These are phyloP conservation scores for Phaffia tasmanica DNA, from an alignment of 768 basidiomycete genomes.

Conservation along the genomic window DNA sequence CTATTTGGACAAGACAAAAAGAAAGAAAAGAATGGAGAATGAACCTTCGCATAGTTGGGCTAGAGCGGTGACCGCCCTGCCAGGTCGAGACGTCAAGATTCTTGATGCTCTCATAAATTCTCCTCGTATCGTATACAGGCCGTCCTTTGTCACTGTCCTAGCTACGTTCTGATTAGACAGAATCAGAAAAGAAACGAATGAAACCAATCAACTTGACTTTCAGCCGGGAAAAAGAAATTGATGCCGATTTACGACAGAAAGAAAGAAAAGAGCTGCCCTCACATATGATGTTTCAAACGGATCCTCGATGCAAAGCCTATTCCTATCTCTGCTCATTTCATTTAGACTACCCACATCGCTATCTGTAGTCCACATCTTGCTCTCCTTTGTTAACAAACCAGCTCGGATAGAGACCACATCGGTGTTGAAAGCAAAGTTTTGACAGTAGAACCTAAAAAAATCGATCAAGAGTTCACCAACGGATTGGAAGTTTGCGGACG, in stretches of 20 bases:
- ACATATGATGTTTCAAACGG: constrained; percentile 85
- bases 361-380: constrained; percentile 90
- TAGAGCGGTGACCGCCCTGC: constrained; percentile 67
- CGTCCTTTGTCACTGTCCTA: constrained; percentile 90
- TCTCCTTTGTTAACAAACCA: constrained; percentile 77
- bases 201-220: neutral
- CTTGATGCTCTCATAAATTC: constrained; percentile 95
- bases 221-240: neutral
- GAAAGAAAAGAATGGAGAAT: no score
- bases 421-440: constrained; percentile 83
- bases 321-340: constrained; percentile 58
- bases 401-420: constrained; percentile 83
- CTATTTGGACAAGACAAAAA: no score
- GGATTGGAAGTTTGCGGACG: constrained; percentile 79
- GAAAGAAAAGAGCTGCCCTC: neutral
- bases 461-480: constrained; percentile 93
- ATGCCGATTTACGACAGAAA: neutral
- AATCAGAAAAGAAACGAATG: neutral
- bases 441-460: constrained; percentile 92
- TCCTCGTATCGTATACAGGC: constrained; percentile 94
- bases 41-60: constrained; percentile 67
- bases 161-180: constrained; percentile 57
- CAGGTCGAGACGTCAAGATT: constrained; percentile 66
- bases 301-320: constrained; percentile 96
- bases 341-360: constrained; percentile 43